A percentile compares a stretch with the other conserved stretches of the same genome.
Conservation (phyloP, 202 grass and related monocot genomes). For the Carex sylvatica region DNA sequence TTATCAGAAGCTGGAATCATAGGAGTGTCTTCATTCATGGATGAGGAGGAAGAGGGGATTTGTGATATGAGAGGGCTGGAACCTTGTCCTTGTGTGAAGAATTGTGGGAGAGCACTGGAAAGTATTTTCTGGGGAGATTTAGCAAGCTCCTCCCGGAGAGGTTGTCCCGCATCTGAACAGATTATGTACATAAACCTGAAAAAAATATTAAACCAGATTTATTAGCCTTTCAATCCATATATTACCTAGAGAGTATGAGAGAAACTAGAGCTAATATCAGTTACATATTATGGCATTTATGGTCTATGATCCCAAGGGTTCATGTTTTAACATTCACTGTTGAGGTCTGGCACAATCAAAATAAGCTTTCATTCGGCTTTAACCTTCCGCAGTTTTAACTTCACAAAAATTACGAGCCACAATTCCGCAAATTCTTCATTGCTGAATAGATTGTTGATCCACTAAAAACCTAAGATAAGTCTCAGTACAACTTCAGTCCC, state of each 20-base stretch:
- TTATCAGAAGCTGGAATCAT: constrained; percentile 50
- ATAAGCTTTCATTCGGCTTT: constrained; percentile 3
- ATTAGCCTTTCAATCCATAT: background rate
- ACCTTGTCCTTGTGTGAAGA: constrained; percentile 52
- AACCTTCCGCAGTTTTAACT: background rate
- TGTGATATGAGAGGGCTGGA: constrained; percentile 43
- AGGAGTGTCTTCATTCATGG: constrained; percentile 65
- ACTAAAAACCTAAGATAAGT: background rate
- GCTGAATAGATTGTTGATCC: background rate
- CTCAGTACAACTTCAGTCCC: background rate
- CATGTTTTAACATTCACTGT: background rate
- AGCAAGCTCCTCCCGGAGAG: constrained; percentile 78
- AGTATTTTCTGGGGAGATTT: constrained; percentile 97
- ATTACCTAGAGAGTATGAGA: background rate
- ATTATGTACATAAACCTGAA: constrained; percentile 99
- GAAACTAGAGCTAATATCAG: background rate
- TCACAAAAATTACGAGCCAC: background rate
- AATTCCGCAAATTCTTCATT: background rate
- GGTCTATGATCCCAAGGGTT: background rate
- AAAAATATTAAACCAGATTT: constrained; percentile 10
- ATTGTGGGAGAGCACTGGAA: constrained; percentile 88
- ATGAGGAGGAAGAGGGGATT: constrained; percentile 39
- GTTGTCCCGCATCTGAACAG: constrained; percentile 78
- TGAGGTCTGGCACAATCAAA: background rate
- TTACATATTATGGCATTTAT: background rate